Base-by-base conservation (phyloP, 129 eudicot genomes). In the Saussurea involucrata region DNA sequence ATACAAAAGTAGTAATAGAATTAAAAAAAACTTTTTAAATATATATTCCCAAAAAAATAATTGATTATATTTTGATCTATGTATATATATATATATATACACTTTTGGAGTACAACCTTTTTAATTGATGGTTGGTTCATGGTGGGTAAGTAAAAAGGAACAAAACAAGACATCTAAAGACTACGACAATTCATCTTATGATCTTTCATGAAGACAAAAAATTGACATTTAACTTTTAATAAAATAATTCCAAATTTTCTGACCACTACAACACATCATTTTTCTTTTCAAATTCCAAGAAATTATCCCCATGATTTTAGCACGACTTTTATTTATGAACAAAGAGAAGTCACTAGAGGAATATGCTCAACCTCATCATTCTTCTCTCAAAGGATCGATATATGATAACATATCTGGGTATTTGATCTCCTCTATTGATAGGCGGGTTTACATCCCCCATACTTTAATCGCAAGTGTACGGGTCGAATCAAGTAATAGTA, bases 191-290 rank as follows among this genome's bases (percentile, higher is more conserved):
- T 70, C 36, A 63, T 63, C 83, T 55, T 66, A 66, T 80, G 60
- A 73, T 74, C 75, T 80, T 33, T 74, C 84, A 36, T 21, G 28
- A 55, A 68, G 66, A 66, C 83, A 64, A 28, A 69, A 22, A 12
- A 44, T 31, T 73, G 74, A 73, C 83, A 72, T 64, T 46, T 65
- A 33, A 64, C 73, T 65, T 73, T 66, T 32, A 11, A 34, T 32
- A 73, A 21, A 25, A 80, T 66, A 67, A 32, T 36, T 55, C 53
- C 60, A 42, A 33, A 40, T 63, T 72, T 53, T 33, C 57, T 80
- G 78, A 80, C 74, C 68, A 65, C 68, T 67, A 80, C n/a, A 31
- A 21, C 78, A 67, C 84, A 66, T 73, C 83, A 73, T 80, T 46
- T 42, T 66, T 60, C 7, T 2, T 60, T 74, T 24, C 70, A 80